Evolutionary conservation across 2,329 filamentous ascomycete genomes (phyloP).

Genomic region (Metarhizium rileyi): DNA sequence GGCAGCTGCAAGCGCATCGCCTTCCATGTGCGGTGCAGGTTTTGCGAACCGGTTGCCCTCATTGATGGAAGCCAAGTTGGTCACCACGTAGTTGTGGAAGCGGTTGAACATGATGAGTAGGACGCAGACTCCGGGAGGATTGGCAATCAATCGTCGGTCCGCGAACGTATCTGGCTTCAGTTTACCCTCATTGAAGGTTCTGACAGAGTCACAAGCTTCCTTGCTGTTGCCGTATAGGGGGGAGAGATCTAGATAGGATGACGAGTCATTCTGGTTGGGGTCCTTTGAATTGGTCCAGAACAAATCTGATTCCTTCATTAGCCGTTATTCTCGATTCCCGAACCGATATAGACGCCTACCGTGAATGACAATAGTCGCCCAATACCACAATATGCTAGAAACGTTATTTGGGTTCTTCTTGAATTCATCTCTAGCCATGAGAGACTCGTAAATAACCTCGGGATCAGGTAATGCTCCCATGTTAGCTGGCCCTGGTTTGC

Average conservation of each 20-base stretch:
- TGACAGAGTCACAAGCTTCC: constrained; percentile 54
- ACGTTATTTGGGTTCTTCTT: constrained; percentile 60
- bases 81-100: constrained; percentile 81
- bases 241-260: constrained; percentile 61
- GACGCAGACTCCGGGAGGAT: constrained; percentile 63
- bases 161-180: constrained; percentile 66
- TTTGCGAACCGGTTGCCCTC: constrained; percentile 69
- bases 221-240: constrained; percentile 63
- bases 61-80: constrained; percentile 75
- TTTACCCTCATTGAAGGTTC: constrained; percentile 60
- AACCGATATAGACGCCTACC: constrained; percentile 29
- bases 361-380: constrained; percentile 65
- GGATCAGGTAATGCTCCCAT: constrained; percentile 60
- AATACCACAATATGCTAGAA: constrained; percentile 62
- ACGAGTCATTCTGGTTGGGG: constrained; percentile 53
- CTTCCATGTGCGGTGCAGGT: constrained; percentile 39
- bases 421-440: constrained; percentile 44
- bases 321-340: background rate
- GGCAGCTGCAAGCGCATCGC: constrained; percentile 37
- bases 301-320: constrained; percentile 35
- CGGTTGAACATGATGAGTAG: constrained; percentile 70
- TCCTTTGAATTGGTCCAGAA: constrained; percentile 60
- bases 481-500: constrained; percentile 47
- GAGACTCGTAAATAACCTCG: constrained; percentile 47
- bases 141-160: constrained; percentile 58